Conservation (phyloP, 345 rosid species). For the Anastatica hierochuntica region DNA sequence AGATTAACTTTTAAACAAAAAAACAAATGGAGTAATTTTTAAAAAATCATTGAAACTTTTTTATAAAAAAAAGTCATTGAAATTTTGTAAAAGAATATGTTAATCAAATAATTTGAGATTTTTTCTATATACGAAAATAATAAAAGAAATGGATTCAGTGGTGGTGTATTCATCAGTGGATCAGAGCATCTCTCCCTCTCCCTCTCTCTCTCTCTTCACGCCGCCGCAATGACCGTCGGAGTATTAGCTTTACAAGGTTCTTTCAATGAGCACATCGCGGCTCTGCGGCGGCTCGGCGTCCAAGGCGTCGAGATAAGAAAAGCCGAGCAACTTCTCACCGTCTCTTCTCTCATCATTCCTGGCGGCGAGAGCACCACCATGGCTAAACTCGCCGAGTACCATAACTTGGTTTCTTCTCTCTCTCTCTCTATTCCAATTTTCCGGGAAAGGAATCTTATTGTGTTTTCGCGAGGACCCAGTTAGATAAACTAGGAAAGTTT, state of each 20-base stretch:
- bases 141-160: too few species aligned
- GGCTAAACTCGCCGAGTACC: slow-evolving; percentile 93
- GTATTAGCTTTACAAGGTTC: slow-evolving; percentile 96
- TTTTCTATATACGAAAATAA: too few species aligned
- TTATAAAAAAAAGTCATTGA: too few species aligned
- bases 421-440: slow-evolving; percentile 1
- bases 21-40: too few species aligned
- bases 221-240: slow-evolving; percentile 65
- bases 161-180: too few species aligned
- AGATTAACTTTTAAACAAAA: too few species aligned
- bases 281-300: slow-evolving; percentile 67
- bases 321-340: slow-evolving; percentile 63
- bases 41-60: too few species aligned
- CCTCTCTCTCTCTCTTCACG: slow-evolving; percentile 11
- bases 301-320: slow-evolving; percentile 84
- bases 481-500: background rate
- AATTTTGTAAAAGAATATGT: too few species aligned
- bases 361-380: slow-evolving; percentile 99
- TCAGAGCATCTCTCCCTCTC: background rate
- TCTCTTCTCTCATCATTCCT: slow-evolving; percentile 82
- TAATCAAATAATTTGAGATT: too few species aligned
- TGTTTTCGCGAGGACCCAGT: slow-evolving; percentile 11
- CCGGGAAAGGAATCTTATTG: background rate
- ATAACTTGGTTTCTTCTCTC: slow-evolving; percentile 47
- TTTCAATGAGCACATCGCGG: slow-evolving; percentile 96